Conservation (phyloP, 2,329 filamentous ascomycete species). For the Trichoderma sp. region DNA sequence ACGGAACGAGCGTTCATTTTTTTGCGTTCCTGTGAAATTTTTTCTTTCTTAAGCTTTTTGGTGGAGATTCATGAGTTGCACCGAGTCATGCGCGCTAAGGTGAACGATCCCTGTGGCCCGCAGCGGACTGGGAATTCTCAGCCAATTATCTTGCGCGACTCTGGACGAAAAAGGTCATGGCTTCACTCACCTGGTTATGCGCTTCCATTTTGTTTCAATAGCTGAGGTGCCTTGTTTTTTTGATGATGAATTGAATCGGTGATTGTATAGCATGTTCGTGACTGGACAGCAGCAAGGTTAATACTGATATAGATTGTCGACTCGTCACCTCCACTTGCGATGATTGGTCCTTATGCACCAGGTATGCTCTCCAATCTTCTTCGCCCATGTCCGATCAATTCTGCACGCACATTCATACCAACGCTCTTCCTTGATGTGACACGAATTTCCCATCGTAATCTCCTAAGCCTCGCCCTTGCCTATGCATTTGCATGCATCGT, state of each 20-base stretch:
- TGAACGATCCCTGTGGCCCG: background rate
- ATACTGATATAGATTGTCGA: background rate
- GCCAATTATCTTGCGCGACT: background rate
- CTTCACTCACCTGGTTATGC: background rate
- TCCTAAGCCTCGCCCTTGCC: background rate
- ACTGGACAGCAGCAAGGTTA: background rate
- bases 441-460: background rate
- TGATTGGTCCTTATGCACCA: background rate
- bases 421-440: background rate
- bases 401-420: background rate
- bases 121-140: background rate
- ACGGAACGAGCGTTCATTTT: background rate
- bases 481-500: background rate
- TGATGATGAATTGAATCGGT: background rate
- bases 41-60: background rate
- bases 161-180: background rate
- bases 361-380: background rate
- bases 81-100: background rate
- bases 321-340: too few relatives aligned
- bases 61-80: background rate
- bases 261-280: background rate
- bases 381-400: background rate
- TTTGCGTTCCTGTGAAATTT: background rate
- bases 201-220: background rate
- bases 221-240: background rate